A percentile compares a stretch with the other conserved stretches of the same genome.
Evolutionary conservation across 345 rosid genomes (phyloP).

Genomic region (Syzygium jambos): DNA sequence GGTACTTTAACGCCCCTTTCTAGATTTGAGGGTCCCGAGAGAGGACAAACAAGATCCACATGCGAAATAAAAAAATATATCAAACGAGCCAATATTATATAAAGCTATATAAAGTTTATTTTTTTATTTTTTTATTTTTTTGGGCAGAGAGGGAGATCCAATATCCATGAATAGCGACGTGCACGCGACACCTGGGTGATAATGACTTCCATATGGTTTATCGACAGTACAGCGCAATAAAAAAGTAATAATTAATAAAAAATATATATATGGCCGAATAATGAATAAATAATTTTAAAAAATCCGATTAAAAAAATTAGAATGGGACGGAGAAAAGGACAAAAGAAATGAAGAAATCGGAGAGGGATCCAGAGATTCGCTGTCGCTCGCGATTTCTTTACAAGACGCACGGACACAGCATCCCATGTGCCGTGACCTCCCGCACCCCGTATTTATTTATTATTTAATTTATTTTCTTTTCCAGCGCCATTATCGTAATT

Average conservation of each 20-base stretch:
- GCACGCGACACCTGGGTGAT: not conserved
- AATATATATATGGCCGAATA: not conserved
- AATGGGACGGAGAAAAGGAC: not conserved
- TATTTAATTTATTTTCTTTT: no score
- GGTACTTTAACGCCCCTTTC: no score
- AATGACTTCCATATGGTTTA: not conserved
- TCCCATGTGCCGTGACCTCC: not conserved
- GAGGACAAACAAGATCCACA: not conserved
- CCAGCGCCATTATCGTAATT: not conserved
- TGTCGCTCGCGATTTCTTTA: not conserved
- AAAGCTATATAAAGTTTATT: not conserved
- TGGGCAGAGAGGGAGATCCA: not conserved
- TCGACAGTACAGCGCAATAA: not conserved
- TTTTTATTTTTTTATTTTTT: not conserved
- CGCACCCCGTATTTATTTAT: not conserved
- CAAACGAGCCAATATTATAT: not conserved
- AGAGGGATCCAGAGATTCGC: constrained; percentile 5
- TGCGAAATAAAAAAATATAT: not conserved
- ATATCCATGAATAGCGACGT: no score
- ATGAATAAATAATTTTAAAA: not conserved
- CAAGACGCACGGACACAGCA: not conserved
- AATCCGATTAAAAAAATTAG: not conserved
- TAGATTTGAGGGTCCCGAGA: no score
- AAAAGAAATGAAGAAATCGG: constrained; percentile 3
- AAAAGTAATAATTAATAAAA: not conserved